Conservation (phyloP, 1,284 basidiomycete species). For the Malassezia dermatis region DNA sequence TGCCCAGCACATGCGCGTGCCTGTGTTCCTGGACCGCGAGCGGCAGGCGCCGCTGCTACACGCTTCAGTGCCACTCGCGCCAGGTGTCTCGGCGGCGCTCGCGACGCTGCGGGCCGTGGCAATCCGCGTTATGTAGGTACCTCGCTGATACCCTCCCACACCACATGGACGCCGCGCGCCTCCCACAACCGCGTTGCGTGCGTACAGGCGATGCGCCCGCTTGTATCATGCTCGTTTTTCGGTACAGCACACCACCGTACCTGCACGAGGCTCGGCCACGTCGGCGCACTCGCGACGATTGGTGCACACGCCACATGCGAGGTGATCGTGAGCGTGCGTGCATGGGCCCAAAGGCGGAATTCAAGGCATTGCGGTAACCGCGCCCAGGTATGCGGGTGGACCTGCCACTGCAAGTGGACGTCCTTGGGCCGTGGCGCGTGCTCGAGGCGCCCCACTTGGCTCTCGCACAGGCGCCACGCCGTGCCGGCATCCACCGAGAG, state of each 20-base stretch:
- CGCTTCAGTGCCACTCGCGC: conserved; percentile 56
- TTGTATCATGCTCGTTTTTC: neutral
- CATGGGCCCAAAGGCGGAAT: neutral
- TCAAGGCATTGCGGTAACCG: neutral
- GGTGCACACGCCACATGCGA: neutral
- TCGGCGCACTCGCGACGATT: neutral
- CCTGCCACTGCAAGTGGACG: neutral
- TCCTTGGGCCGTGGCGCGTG: neutral
- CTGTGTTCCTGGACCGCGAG: conserved; percentile 83
- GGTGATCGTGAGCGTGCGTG: neutral
- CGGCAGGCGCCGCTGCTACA: conserved; percentile 80
- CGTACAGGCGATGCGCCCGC: neutral
- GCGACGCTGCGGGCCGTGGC: conserved; percentile 42
- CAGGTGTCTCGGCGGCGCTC: conserved; percentile 15
- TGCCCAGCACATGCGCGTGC: conserved; percentile 54
- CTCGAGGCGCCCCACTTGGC: neutral
- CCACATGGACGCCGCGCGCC: neutral
- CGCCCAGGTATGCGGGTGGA: neutral
- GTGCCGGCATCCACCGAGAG: conserved; percentile 3
- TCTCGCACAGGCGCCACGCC: neutral
- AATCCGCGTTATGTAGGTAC: conserved; percentile 25
- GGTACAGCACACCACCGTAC: neutral
- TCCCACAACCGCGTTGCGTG: neutral
- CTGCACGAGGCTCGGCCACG: neutral
- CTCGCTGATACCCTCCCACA: conserved; percentile 1